These are phyloP conservation scores for Aureobasidium sp. DNA, from an alignment of 2,329 filamentous ascomycete species.

Conservation along the genomic window DNA sequence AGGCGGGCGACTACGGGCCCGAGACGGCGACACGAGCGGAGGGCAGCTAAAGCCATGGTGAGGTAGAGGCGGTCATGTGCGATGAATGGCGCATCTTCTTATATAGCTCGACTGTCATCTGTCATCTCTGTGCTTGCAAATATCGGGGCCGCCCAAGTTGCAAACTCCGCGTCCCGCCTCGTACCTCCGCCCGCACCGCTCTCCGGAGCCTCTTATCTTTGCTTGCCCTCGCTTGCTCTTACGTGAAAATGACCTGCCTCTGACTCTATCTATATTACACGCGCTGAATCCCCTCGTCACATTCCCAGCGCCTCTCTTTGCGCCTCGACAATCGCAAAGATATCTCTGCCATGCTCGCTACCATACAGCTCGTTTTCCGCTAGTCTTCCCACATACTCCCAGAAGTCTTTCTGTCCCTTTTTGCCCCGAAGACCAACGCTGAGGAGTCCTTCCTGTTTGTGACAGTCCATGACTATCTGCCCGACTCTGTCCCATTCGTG, in stretches of 20 bases:
- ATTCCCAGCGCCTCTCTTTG: neutral
- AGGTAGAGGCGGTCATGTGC: neutral
- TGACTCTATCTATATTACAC: neutral
- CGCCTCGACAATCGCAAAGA: constrained; percentile 2
- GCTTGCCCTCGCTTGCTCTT: neutral
- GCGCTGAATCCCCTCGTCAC: neutral
- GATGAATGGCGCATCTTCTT: neutral
- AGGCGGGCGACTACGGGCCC: neutral
- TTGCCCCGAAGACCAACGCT: constrained; percentile 17
- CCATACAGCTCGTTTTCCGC: constrained; percentile 12
- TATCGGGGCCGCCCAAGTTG: neutral
- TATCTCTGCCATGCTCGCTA: neutral
- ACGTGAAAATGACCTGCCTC: neutral
- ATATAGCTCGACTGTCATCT: neutral
- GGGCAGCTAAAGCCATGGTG: neutral
- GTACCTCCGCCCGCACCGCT: neutral
- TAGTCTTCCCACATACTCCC: constrained; percentile 18
- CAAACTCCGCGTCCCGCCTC: neutral
- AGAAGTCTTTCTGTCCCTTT: constrained; percentile 23
- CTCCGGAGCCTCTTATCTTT: neutral
- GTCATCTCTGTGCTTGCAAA: neutral
- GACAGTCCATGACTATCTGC: constrained; percentile 31
- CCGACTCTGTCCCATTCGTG: constrained; percentile 28
- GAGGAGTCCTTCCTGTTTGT: constrained; percentile 22
- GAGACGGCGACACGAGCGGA: neutral